Base-by-base conservation (phyloP, 306 rosid genomes). In the Ziziphus jujuba region DNA sequence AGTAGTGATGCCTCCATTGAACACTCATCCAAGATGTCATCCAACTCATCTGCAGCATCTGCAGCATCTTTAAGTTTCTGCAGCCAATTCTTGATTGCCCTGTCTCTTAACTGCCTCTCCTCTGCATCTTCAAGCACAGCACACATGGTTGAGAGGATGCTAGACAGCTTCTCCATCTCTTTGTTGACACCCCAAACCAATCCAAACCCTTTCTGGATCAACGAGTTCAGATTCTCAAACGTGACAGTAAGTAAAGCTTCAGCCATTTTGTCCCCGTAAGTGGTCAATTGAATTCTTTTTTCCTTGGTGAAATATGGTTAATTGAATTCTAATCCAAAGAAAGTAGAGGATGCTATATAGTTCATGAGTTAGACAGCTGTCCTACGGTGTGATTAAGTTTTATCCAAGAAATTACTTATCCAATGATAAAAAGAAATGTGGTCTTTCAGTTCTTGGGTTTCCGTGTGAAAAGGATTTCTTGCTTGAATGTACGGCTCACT, bases 91-190 rank as follows among this genome's bases (percentile, higher is more conserved):
- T 61, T 71, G 19, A 71, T 52, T 5, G 69, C 40, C 13, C 25
- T 33, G 20, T 71, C 68, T 0, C 14, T 61, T 3, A 51, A 9
- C 31, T 61, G 69, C 68, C 40, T 71, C 52, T 61, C 60, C 75
- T 60, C 67, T 5, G 69, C 75, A 63, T 61, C 75, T 52, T 59
- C 67, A 22, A 71, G 67, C 54, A 61, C 62, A 24, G 35, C 59
- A 23, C 20, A 9, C 7, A 71, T 22, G 14, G 60, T 33, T 14
- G 67, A 59, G 38, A 71, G 60, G 34, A 14, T 60, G 68, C 69
- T 71, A 6, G 53, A 61, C 14, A 71, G 38, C 54, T 40, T 60
- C n/a, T 60, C 19, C 67, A 71, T 61, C 51, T 71, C 68, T 50
- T 61, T 59, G 3, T 38, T 20, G 13, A 71, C 75, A 0, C 67